These are phyloP conservation scores for Psidium guajava DNA, from an alignment of 345 rosid species.

Conservation along the genomic window DNA sequence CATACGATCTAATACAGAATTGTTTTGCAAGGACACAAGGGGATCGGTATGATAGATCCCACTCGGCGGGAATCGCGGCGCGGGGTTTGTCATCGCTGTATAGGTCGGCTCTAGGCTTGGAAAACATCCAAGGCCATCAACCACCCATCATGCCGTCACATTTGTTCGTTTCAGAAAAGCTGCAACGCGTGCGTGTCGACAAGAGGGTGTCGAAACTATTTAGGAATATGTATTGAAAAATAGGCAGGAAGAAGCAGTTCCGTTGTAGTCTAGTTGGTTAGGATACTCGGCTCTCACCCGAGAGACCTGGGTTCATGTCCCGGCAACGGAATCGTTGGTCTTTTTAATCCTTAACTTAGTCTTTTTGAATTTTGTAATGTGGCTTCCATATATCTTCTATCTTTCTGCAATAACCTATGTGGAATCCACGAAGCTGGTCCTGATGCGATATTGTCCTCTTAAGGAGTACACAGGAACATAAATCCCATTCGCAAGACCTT, in stretches of 20 bases:
- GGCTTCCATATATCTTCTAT: background rate
- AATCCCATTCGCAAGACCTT: background rate
- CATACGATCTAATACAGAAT: background rate
- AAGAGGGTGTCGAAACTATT: background rate
- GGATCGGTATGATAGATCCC: background rate
- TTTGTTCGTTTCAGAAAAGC: background rate
- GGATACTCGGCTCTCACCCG: slow-evolving; percentile 48
- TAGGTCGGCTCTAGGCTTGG: background rate
- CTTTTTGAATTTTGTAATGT: background rate
- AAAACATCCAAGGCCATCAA: background rate
- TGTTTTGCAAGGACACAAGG: background rate
- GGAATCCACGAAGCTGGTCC: background rate
- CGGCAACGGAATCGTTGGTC: slow-evolving; percentile 11
- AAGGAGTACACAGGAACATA: background rate
- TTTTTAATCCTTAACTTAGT: background rate
- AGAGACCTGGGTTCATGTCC: slow-evolving; percentile 33
- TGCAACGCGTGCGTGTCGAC: background rate
- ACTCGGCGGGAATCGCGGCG: background rate
- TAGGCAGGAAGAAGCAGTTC: accelerated
- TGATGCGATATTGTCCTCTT: background rate
- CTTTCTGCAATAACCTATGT: background rate
- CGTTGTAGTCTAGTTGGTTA: slow-evolving; percentile 41
- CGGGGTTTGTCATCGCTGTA: background rate
- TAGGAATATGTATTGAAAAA: accelerated
- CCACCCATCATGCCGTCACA: background rate